phyloP scores from a whole-genome alignment of 768 basidiomycete species.

The Russula ochroleuca region DNA sequence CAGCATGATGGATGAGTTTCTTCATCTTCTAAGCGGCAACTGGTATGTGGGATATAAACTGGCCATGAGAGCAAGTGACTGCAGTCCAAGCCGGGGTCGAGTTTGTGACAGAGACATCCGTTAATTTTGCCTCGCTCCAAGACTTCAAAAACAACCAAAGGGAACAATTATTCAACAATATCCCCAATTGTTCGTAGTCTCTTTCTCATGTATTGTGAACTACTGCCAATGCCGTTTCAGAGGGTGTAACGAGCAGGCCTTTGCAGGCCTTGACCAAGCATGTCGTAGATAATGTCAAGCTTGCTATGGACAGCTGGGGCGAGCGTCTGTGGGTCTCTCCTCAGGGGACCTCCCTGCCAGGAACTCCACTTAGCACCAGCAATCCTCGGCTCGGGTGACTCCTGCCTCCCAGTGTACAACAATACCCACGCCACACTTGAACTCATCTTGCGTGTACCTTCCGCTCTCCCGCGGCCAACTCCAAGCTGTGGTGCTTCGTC shows the following conservation, averaged over 20 bases:
- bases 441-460: too few relatives aligned
- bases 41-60: slow-evolving; percentile 35
- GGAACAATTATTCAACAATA: too few relatives aligned
- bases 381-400: too few relatives aligned
- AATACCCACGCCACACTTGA: too few relatives aligned
- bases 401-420: too few relatives aligned
- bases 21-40: slow-evolving; percentile 59
- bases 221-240: slow-evolving; percentile 33
- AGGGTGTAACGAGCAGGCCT: slow-evolving; percentile 47
- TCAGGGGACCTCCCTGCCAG: too few relatives aligned
- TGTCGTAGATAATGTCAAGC: slow-evolving; percentile 71
- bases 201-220: neutral
- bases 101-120: slow-evolving; percentile 73
- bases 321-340: slow-evolving; percentile 53
- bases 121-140: slow-evolving; percentile 68
- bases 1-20: slow-evolving; percentile 55
- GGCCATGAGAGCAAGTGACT: neutral
- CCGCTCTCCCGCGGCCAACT: too few relatives aligned
- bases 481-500: too few relatives aligned
- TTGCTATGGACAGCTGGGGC: slow-evolving; percentile 71
- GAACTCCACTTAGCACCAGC: too few relatives aligned
- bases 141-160: slow-evolving; percentile 49
- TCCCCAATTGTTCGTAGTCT: slow-evolving; percentile 42
- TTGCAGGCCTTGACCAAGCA: slow-evolving; percentile 57
- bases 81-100: slow-evolving; percentile 31